These are phyloP conservation scores for Ilyonectria sp. DNA, from an alignment of 2,329 filamentous ascomycete genomes.

Conservation along the genomic window DNA sequence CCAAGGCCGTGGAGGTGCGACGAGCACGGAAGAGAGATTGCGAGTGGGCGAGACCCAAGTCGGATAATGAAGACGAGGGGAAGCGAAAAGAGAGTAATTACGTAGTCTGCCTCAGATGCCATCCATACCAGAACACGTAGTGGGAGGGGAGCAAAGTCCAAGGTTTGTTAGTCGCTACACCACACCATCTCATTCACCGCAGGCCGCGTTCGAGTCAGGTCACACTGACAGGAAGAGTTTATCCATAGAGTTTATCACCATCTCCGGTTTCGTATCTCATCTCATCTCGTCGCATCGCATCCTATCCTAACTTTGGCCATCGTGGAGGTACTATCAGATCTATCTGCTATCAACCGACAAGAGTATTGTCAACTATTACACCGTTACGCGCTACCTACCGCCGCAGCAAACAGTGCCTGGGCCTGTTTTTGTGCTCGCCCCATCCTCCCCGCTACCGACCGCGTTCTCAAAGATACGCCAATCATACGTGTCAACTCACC, in stretches of 20 bases:
- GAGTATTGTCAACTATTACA: not conserved
- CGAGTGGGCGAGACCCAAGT: not conserved
- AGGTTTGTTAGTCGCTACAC: slow-evolving; percentile 26
- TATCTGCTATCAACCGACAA: not conserved
- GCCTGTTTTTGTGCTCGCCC: not conserved
- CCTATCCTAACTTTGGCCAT: not conserved
- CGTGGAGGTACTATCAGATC: not conserved
- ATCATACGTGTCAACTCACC: not conserved
- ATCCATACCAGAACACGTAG: not conserved
- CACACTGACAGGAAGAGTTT: not conserved
- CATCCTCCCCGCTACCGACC: slow-evolving; percentile 4
- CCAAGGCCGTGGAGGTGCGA: not conserved
- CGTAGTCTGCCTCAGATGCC: not conserved
- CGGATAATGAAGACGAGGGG: not conserved
- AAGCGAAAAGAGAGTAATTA: not conserved
- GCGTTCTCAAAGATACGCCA: not conserved
- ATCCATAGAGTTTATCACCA: not conserved
- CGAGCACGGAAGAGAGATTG: not conserved
- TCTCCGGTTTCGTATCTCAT: slow-evolving; percentile 14
- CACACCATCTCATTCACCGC: not conserved
- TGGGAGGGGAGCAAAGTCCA: slow-evolving; percentile 5
- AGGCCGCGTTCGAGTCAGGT: slow-evolving; percentile 24
- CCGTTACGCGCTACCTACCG: not conserved
- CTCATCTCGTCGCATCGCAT: not conserved
- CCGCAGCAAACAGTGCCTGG: not conserved